These are phyloP conservation scores for Withania somnifera DNA, from an alignment of 305 asterid species.

Conservation along the genomic window DNA sequence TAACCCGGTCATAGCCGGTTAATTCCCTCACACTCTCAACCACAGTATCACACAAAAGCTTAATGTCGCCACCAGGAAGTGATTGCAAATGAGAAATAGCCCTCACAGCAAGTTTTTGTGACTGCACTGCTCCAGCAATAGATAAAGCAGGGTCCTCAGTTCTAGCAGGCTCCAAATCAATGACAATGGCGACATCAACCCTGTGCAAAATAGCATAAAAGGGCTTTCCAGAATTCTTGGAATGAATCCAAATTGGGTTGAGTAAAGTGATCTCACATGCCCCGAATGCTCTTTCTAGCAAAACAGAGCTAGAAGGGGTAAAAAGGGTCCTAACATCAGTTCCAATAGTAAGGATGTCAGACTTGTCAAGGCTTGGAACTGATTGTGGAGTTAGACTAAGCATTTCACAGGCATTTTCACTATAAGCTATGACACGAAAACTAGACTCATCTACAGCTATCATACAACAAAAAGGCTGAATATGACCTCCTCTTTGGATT, in stretches of 20 bases:
- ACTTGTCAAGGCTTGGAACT: slow-evolving; percentile 52
- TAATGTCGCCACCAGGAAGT: slow-evolving; percentile 80
- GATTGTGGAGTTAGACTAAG: slow-evolving; percentile 67
- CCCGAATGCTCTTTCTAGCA: slow-evolving; percentile 57
- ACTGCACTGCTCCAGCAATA: slow-evolving; percentile 88
- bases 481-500: slow-evolving; percentile 75
- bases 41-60: slow-evolving; percentile 70
- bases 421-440: slow-evolving; percentile 51
- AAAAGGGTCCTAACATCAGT: slow-evolving; percentile 63
- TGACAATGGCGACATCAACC: slow-evolving; percentile 70
- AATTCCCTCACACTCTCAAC: slow-evolving; percentile 84
- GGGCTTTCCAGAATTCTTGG: slow-evolving; percentile 62
- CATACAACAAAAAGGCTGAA: slow-evolving; percentile 75
- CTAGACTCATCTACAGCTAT: slow-evolving; percentile 50
- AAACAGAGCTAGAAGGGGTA: slow-evolving; percentile 40
- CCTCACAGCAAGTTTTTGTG: slow-evolving; percentile 82
- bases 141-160: slow-evolving; percentile 84
- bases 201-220: slow-evolving; percentile 79
- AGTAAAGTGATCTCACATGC: slow-evolving; percentile 61
- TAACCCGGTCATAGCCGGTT: slow-evolving; percentile 83
- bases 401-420: slow-evolving; percentile 71
- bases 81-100: slow-evolving; percentile 88
- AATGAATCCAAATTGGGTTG: slow-evolving; percentile 71
- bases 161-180: slow-evolving; percentile 88
- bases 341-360: slow-evolving; percentile 39